phyloP scores from a whole-genome alignment of 2,329 filamentous ascomycete species.

The Phyllosticta citribraziliensis region DNA sequence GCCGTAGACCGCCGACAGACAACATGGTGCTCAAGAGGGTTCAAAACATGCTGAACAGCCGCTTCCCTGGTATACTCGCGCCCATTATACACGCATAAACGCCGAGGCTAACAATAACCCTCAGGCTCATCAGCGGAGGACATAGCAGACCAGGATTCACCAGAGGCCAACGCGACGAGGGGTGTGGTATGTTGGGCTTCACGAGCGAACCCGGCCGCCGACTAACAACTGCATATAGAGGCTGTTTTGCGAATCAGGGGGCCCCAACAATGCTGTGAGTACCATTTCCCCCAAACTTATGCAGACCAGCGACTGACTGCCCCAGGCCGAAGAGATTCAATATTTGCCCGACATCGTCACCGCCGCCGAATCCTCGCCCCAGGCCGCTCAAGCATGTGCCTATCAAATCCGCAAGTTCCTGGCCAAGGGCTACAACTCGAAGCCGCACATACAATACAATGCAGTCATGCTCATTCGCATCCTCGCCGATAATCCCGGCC shows the following conservation, averaged over 20 bases:
- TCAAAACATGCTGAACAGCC: conserved; percentile 20
- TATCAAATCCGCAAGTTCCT: conserved; percentile 74
- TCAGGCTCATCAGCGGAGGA: conserved; percentile 12
- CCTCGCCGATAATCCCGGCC: conserved; percentile 80
- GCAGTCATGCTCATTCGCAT: conserved; percentile 93
- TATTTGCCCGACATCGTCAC: conserved; percentile 92
- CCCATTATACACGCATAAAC: neutral
- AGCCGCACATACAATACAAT: conserved; percentile 80
- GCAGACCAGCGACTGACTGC: neutral
- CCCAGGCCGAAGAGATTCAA: conserved; percentile 78
- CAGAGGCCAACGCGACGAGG: conserved; percentile 55
- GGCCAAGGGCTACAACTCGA: conserved; percentile 54
- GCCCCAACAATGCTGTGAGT: conserved; percentile 37
- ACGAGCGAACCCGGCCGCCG: conserved; percentile 10
- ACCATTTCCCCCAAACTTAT: neutral
- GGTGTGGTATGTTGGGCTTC: conserved; percentile 37
- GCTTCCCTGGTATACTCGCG: conserved; percentile 20
- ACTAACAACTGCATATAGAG: conserved; percentile 40
- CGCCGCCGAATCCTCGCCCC: conserved; percentile 81
- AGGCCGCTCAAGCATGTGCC: conserved; percentile 73
- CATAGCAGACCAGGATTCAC: conserved; percentile 42
- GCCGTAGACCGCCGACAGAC: neutral
- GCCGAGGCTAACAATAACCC: conserved; percentile 9
- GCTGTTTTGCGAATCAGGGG: conserved; percentile 70
- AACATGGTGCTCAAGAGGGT: conserved; percentile 30